phyloP scores from a whole-genome alignment of 1,284 basidiomycete genomes.

The Exobasidium cylindrosporum region DNA sequence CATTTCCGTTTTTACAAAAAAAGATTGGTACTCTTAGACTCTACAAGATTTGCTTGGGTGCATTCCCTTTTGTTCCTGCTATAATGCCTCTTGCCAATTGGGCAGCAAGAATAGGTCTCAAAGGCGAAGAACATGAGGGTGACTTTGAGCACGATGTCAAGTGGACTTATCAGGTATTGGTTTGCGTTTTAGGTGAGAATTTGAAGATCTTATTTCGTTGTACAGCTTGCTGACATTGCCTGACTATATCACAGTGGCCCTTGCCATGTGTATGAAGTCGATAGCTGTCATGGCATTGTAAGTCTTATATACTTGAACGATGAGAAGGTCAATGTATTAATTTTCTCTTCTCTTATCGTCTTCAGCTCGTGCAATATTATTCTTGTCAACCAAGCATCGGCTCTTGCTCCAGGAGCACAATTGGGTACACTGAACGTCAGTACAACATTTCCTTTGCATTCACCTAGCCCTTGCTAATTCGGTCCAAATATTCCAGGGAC shows the following conservation, averaged over 20 bases:
- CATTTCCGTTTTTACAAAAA: slow-evolving; percentile 55
- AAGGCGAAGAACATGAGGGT: not conserved
- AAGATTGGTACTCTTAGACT: slow-evolving; percentile 49
- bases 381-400: slow-evolving; percentile 33
- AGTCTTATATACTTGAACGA: not conserved
- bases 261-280: slow-evolving; percentile 15
- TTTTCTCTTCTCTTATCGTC: not conserved
- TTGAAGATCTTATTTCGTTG: slow-evolving; percentile 18
- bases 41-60: slow-evolving; percentile 46
- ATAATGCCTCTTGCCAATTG: slow-evolving; percentile 49
- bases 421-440: slow-evolving; percentile 29
- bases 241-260: too few relatives aligned
- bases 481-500: slow-evolving; percentile 4
- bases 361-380: slow-evolving; percentile 25
- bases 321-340: not conserved
- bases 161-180: slow-evolving; percentile 4
- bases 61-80: slow-evolving; percentile 50
- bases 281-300: slow-evolving; percentile 23
- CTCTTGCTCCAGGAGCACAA: slow-evolving; percentile 18
- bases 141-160: slow-evolving; percentile 1
- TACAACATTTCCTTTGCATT: too few relatives aligned
- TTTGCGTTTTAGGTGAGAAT: not conserved
- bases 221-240: too few relatives aligned
- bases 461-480: too few relatives aligned
- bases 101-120: slow-evolving; percentile 23